Base-by-base conservation (phyloP, 495 filamentous ascomycete genomes). In the Penicillium coffeae region DNA sequence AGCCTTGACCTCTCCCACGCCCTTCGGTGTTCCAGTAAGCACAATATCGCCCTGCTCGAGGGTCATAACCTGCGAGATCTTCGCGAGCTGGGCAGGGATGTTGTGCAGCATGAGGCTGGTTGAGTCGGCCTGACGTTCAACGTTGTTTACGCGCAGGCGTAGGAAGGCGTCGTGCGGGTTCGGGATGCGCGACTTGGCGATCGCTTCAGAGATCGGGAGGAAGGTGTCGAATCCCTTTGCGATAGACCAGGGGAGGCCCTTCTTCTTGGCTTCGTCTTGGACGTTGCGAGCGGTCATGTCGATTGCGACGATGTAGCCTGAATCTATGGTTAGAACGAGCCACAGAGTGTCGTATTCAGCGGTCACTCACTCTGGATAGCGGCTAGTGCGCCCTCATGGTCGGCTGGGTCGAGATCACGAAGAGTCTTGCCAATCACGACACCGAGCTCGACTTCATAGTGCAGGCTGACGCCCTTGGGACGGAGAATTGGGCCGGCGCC, bases 211-310 rank as follows among this genome's bases (percentile, higher is more conserved):
- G 50, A 98, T 77, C 38, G 93, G 93, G 8, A 91, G 76, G 76
- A 98, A 98, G 16, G 93, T 97, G 61, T 97, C 94, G 65, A 96
- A 96, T 33, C 94, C 94, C 72, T 98, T 98, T 50, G 86, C 82
- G 51, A 96, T 93, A 46, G 84, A 80, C 93, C 93, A 98, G 13
- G 93, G 93, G n/a, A 96, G 81, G 13, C 92, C 88, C 74, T 94
- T 94, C 71, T 87, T 88, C 79, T 96, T 97, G 46, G 90, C 93
- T 71, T 94, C 86, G 51, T 95, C 87, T 74, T 98, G 93, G 35
- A 88, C 78, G 65, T 96, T 95, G 51, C 90, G 86, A 3, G 86
- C 90, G 6, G 90, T 95, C 89, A 96, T 92, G 68, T 96, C 90
- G 58, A 96, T 94, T 52, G 80, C 80, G 38, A 95, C 77, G 45